phyloP scores from a whole-genome alignment of 2,329 filamentous ascomycete species.

The Fusarium hainanense region DNA sequence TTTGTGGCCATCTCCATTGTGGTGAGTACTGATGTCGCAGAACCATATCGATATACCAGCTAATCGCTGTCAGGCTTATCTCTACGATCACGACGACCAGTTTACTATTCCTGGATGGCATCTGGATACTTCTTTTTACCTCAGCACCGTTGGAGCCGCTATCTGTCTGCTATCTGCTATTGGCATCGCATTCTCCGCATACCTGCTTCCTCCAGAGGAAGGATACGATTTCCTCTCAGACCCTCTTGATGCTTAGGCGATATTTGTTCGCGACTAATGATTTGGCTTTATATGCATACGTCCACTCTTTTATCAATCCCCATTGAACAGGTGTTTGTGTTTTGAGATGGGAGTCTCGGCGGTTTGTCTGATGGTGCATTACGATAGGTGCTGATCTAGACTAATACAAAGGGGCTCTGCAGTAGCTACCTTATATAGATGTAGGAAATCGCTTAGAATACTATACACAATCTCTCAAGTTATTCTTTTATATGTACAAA shows the following conservation, averaged over 20 bases:
- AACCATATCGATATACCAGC: not conserved
- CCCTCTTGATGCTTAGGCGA: constrained; percentile 60
- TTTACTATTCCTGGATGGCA: constrained; percentile 85
- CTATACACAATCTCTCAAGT: not conserved
- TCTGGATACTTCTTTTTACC: constrained; percentile 81
- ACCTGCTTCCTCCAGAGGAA: constrained; percentile 79
- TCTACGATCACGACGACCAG: constrained; percentile 84
- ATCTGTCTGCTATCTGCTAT: constrained; percentile 65
- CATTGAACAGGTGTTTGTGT: constrained; percentile 10
- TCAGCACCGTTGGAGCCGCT: constrained; percentile 69
- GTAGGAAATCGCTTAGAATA: constrained; percentile 11
- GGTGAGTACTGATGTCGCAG: constrained; percentile 64
- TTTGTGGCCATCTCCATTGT: constrained; percentile 84
- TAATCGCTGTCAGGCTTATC: constrained; percentile 71
- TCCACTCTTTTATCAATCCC: not conserved
- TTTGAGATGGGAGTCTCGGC: constrained; percentile 1
- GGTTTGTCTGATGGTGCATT: not conserved
- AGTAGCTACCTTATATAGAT: constrained; percentile 9
- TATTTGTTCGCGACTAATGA: not conserved
- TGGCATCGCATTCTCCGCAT: constrained; percentile 73
- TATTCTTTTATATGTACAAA: not conserved
- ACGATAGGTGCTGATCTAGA: constrained; percentile 8
- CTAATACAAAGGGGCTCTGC: constrained; percentile 20
- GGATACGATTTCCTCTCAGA: constrained; percentile 80
- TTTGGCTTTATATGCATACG: not conserved